Evolutionary conservation across 1,139 yeast species (phyloP).

Genomic region (Suhomyces choctaworum): DNA sequence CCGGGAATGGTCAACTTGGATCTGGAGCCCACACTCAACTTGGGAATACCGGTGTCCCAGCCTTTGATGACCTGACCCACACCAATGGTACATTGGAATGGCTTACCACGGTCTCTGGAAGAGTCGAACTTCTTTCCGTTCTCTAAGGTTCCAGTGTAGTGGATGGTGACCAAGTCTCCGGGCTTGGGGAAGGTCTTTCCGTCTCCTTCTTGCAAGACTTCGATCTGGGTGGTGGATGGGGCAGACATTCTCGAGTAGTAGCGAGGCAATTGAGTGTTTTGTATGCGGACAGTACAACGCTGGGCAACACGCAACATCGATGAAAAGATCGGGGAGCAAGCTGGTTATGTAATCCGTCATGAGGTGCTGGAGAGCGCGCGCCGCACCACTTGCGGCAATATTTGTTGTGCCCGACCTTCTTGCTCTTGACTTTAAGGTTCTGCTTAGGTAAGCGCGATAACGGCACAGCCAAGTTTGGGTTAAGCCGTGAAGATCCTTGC

Average conservation of each 20-base stretch:
- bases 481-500: no score
- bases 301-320: constrained; percentile 9
- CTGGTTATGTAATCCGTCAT: constrained; percentile 2
- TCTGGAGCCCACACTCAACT: constrained; percentile 88
- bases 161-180: constrained; percentile 89
- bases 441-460: constrained; percentile 1
- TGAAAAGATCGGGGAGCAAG: not conserved
- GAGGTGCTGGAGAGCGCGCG: no score
- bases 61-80: constrained; percentile 96
- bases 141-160: constrained; percentile 92
- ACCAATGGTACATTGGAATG: constrained; percentile 91
- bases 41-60: constrained; percentile 93
- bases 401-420: no score
- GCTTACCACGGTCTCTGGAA: constrained; percentile 89
- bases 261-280: constrained; percentile 1
- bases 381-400: no score
- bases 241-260: constrained; percentile 33
- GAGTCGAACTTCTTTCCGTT: constrained; percentile 95
- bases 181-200: constrained; percentile 80
- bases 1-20: constrained; percentile 92
- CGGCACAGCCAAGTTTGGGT: no score
- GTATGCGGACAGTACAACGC: constrained; percentile 8
- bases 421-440: no score
- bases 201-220: constrained; percentile 62
- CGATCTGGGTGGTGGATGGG: constrained; percentile 45